Base-by-base conservation (phyloP, 2,329 filamentous ascomycete species). In the Colletotrichum sp. region DNA sequence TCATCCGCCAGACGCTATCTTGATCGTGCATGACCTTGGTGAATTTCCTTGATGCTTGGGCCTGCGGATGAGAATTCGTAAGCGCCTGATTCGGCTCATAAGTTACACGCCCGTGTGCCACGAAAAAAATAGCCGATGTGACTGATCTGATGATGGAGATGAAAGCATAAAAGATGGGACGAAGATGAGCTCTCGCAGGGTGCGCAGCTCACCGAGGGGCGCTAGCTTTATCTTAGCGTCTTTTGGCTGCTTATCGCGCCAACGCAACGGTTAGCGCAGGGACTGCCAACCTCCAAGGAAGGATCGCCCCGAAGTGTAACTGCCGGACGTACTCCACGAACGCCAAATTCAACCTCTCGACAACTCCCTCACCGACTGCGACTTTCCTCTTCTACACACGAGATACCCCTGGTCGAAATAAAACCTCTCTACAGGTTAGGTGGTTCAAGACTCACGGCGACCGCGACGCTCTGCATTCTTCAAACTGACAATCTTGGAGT, bases 21-120 rank as follows among this genome's bases (percentile, higher is more conserved):
- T 22, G 8, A 59, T 44, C 82, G 80, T 52, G 79, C 75, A 78
- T 59, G 80, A 78, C 69, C 75, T 30, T 6, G 9, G 16, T 32
- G 9, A n/a, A 0, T 52, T 25, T 12, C 59, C 12, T 8, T 9
- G 30, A 32, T 8, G 5, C 15, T 30, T 59, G 7, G 8, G 25
- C 55, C 55, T 27, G 25, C 55, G 55, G 22, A 22, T 59, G 15
- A 1, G n/a, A 61, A 22, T 16, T 39, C 22, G 61, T 64, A 36
- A 67, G 61, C 55, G 25, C 44, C 25, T 13, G 27, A 13, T 57
- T 11, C 30, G 16, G 52, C 39, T 34, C 61, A 55, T 22, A n/a
- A 19, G 3, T 9, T 16, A 22, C n/a, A 57, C 28, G 16, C 72
- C 69, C 28, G 63, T 68, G 52, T 28, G n/a, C 9, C 8, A 32